phyloP scores from a whole-genome alignment of 768 basidiomycete species.

The Hericium rajendrae region DNA sequence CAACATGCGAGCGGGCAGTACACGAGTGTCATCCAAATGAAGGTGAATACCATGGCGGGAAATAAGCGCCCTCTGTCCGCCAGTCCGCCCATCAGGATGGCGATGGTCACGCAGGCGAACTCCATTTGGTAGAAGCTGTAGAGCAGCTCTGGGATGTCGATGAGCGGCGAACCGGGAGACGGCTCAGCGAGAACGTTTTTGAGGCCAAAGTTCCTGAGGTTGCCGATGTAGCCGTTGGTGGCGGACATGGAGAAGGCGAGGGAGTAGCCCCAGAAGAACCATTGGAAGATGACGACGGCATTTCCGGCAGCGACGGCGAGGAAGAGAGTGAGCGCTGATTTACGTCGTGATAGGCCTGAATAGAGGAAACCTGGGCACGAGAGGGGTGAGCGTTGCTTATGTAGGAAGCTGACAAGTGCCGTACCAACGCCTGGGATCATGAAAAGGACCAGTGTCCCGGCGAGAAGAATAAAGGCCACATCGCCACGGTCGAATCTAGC shows the following conservation, averaged over 20 bases:
- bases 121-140: constrained; percentile 87
- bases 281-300: constrained; percentile 69
- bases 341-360: constrained; percentile 62
- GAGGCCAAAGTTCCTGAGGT: constrained; percentile 73
- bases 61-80: constrained; percentile 82
- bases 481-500: constrained; percentile 62
- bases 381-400: neutral
- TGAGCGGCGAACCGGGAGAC: constrained; percentile 69
- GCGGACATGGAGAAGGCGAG: constrained; percentile 75
- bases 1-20: constrained; percentile 85
- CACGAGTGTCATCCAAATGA: constrained; percentile 80
- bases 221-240: constrained; percentile 68
- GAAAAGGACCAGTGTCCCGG: constrained; percentile 63
- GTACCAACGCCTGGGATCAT: constrained; percentile 71
- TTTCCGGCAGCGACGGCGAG: constrained; percentile 69
- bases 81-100: constrained; percentile 67
- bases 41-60: constrained; percentile 73
- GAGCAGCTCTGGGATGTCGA: constrained; percentile 74
- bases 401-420: constrained; percentile 7
- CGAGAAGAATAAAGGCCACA: constrained; percentile 57
- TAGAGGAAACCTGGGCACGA: constrained; percentile 51
- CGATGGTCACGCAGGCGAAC: constrained; percentile 75
- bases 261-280: constrained; percentile 80
- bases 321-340: constrained; percentile 62
- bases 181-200: constrained; percentile 60